A percentile compares a stretch with the other conserved stretches of the same genome.
Evolutionary conservation across 169 alveolate species (phyloP).

Genomic region (Babesia ovis): DNA sequence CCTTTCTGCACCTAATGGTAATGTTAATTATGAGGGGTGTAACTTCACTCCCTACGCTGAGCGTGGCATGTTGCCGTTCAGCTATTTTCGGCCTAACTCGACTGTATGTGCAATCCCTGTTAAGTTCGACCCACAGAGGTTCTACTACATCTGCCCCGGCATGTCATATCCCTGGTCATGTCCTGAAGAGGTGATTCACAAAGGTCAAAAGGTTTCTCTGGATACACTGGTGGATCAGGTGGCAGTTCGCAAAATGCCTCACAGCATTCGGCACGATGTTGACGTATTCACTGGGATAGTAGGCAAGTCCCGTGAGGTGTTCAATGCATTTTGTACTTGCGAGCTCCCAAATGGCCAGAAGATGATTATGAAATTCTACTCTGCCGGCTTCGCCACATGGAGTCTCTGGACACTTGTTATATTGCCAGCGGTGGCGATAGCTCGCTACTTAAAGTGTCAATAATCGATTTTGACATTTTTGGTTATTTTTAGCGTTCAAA

Average conservation of each 20-base stretch:
- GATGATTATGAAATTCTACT: constrained; percentile 3
- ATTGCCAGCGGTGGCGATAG: no score
- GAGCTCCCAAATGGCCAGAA: neutral
- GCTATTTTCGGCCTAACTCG: neutral
- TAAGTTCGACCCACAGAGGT: neutral
- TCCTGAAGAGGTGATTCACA: neutral
- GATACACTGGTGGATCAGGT: neutral
- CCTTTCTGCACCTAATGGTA: neutral
- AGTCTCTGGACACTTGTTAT: no score
- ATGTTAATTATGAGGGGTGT: neutral
- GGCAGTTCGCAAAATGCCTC: neutral
- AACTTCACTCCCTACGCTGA: neutral
- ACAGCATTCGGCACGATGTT: neutral
- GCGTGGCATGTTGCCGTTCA: constrained; percentile 1
- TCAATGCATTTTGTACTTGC: constrained; percentile 22
- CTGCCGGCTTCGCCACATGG: neutral
- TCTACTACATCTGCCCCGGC: constrained; percentile 10
- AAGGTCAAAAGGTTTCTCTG: constrained; percentile 7
- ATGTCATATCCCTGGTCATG: constrained; percentile 25
- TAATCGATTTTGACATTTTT: no score
- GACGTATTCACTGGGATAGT: constrained; percentile 3
- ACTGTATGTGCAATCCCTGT: constrained; percentile 3
- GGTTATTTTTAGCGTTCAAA: no score
- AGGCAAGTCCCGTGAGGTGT: neutral
- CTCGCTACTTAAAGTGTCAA: no score